Conservation (phyloP, 306 rosid species). For the Prunus kanzakura region DNA sequence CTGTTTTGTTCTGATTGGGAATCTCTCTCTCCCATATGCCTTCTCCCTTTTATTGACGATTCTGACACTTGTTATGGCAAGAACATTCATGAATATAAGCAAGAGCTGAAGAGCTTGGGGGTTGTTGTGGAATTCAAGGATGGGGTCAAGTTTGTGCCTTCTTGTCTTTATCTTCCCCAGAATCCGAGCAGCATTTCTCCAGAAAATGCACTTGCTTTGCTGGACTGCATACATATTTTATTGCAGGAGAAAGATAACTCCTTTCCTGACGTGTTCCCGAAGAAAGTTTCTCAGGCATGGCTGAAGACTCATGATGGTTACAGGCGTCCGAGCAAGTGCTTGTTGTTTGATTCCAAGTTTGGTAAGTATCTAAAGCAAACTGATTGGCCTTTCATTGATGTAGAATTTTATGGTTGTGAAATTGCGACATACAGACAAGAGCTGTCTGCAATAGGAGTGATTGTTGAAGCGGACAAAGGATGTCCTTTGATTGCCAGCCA, state of each 20-base stretch:
- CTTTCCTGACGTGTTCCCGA: constrained; percentile 27
- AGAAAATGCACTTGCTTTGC: constrained; percentile 41
- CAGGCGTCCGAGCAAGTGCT: constrained; percentile 42
- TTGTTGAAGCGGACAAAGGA: constrained; percentile 32
- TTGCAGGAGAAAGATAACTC: not conserved
- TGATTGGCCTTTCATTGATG: constrained; percentile 71
- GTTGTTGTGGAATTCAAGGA: constrained; percentile 42
- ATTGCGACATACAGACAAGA: constrained; percentile 38
- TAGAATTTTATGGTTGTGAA: constrained; percentile 36
- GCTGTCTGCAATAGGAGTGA: constrained; percentile 51
- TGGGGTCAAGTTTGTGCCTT: constrained; percentile 43
- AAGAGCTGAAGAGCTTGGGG: constrained; percentile 55
- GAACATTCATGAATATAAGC: constrained; percentile 35
- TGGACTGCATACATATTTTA: constrained; percentile 41
- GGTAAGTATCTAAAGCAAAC: constrained; percentile 22
- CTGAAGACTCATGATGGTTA: constrained; percentile 61
- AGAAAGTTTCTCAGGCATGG: constrained; percentile 47
- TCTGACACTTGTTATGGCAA: constrained; percentile 38
- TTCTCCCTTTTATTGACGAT: constrained; percentile 67
- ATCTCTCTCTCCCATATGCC: constrained; percentile 42
- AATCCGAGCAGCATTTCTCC: constrained; percentile 35
- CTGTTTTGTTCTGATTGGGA: constrained; percentile 57
- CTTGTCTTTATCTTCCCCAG: constrained; percentile 36
- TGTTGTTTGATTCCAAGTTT: constrained; percentile 47
- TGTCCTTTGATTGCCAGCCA: constrained; percentile 40